phyloP scores from a whole-genome alignment of 257 asterid genomes.

The Solanum gandarillasii region DNA sequence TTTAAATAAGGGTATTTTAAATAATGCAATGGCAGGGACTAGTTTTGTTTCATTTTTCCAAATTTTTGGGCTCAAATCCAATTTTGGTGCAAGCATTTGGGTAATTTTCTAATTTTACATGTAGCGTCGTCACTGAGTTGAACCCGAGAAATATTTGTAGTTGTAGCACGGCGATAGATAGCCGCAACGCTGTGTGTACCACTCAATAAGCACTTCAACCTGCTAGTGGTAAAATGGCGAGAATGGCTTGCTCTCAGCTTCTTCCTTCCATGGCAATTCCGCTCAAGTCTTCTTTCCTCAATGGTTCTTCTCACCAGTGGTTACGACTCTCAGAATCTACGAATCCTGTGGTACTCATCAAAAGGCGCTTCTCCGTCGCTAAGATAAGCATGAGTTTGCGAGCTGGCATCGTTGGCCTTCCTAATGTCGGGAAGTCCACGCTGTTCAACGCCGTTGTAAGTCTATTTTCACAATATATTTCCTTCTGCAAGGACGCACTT shows the following conservation, averaged over 20 bases:
- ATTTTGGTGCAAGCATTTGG: not conserved
- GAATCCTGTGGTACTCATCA: conserved; percentile 18
- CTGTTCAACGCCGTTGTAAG: conserved; percentile 96
- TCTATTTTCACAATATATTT: not conserved
- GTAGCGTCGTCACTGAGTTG: not conserved
- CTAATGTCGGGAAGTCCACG: conserved; percentile 96
- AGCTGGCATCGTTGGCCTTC: conserved; percentile 98
- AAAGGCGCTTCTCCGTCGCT: conserved; percentile 50
- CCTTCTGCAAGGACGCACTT: not conserved
- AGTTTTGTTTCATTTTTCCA: not conserved
- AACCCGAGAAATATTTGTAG: not conserved
- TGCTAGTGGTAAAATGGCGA: conserved; percentile 42
- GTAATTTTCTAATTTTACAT: not conserved
- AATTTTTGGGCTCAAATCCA: not conserved
- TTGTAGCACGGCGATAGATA: not conserved
- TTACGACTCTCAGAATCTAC: conserved; percentile 28
- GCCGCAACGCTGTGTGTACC: not conserved
- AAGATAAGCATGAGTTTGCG: conserved; percentile 81
- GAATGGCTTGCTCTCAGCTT: conserved; percentile 46
- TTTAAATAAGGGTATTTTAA: not conserved
- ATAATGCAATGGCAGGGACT: not conserved
- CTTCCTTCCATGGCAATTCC: conserved; percentile 46
- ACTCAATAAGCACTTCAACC: not conserved
- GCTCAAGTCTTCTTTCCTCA: conserved; percentile 25
- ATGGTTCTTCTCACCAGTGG: conserved; percentile 26